Evolutionary conservation across 768 basidiomycete species (phyloP).

Genomic region (Leccinum broughii): DNA sequence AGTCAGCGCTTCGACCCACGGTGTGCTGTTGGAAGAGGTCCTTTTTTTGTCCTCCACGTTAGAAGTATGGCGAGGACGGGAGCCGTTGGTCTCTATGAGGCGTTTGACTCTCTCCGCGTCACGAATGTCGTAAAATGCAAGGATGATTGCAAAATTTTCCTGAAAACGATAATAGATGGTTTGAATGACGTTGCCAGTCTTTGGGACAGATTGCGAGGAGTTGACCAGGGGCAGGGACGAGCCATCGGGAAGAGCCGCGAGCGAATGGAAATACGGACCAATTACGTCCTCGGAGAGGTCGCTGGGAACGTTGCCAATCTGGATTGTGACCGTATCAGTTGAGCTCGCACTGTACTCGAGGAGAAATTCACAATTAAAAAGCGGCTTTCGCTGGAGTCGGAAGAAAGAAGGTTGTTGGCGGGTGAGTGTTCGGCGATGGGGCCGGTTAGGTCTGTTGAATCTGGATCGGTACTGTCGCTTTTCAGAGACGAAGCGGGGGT

Average conservation of each 20-base stretch:
- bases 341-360: not conserved
- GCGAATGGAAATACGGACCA: conserved; percentile 30
- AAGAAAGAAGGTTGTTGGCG: conserved; percentile 9
- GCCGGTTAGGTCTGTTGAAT: conserved; percentile 30
- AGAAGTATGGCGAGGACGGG: conserved; percentile 2
- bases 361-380: conserved; percentile 33
- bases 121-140: conserved; percentile 63
- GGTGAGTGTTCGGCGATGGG: conserved; percentile 24
- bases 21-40: not conserved
- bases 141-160: conserved; percentile 50
- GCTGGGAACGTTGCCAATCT: conserved; percentile 44
- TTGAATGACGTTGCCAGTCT: conserved; percentile 42
- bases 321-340: conserved; percentile 20
- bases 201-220: conserved; percentile 10
- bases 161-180: conserved; percentile 57
- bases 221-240: conserved; percentile 6
- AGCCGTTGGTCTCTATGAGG: conserved; percentile 35
- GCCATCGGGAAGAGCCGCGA: conserved; percentile 23
- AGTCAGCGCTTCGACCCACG: conserved; percentile 32
- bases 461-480: conserved; percentile 37
- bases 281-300: conserved; percentile 33
- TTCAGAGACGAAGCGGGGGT: conserved; percentile 58
- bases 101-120: conserved; percentile 49
- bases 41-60: conserved; percentile 12
- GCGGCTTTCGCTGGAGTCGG: conserved; percentile 28